Base-by-base conservation (phyloP, 2,329 filamentous ascomycete species). In the Verticillium dahliae region DNA sequence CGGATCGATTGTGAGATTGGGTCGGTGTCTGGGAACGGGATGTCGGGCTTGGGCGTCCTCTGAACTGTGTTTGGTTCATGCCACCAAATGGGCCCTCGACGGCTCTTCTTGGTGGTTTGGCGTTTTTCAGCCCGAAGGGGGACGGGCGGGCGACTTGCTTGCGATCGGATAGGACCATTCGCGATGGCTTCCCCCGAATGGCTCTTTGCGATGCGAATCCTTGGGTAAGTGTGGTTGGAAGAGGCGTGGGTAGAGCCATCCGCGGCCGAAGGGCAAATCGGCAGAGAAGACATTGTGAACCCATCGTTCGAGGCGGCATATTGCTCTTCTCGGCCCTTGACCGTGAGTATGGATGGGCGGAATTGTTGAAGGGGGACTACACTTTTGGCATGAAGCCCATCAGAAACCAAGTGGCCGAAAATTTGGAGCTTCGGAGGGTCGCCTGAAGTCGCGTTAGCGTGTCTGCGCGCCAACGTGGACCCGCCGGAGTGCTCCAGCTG, bases 141-240 rank as follows among this genome's bases (percentile, higher is more conserved):
- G 73, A 67, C 45, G 78, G 73, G 6, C 75, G 76, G 41, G 77
- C 75, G 31, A 86, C 84, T 56, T 75, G 76, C 65, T 54, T 59
- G 45, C 58, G 58, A 38, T 85, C 78, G 9, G 84, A 84, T 6
- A 87, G 76, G 35, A 84, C 78, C 84, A 86, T 85, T 58, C 84
- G 82, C 52, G 83, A 83, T 39, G 84, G 80, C 60, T 75, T 73
- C 62, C 71, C 64, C 61, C 54, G 54, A 18, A 52, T 52, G 27
- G 54, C 27, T 59, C 71, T 70, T 22, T 71, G 74, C 50, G 74
- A 73, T 60, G 73, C 69, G 65, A 74, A 72, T 60, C 76, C 74
- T 62, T 74, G 73, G 35, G 67, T 62, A 35, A 73, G 62, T 61
- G 59, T 13, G 27, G 61, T 55, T 38, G 62, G 39, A 11, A 60